These are phyloP conservation scores for Myriosclerotinia scirpicola DNA, from an alignment of 2,329 filamentous ascomycete genomes.

Conservation along the genomic window DNA sequence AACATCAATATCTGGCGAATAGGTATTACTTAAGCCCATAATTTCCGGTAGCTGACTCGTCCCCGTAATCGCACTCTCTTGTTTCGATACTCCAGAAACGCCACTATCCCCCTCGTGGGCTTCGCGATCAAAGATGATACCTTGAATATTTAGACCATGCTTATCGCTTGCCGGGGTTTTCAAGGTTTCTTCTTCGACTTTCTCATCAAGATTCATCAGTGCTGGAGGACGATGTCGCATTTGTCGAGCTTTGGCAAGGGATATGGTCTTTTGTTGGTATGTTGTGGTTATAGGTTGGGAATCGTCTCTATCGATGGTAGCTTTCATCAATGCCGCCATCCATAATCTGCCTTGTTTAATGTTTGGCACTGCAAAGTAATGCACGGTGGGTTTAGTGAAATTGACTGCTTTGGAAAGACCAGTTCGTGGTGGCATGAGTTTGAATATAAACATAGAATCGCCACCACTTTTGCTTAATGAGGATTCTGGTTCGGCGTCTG, in stretches of 20 bases:
- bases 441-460: slow-evolving; percentile 93
- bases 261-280: slow-evolving; percentile 97
- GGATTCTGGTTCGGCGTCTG: slow-evolving; percentile 44
- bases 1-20: slow-evolving; percentile 11
- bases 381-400: slow-evolving; percentile 95
- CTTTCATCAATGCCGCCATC: slow-evolving; percentile 99
- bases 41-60: slow-evolving; percentile 2
- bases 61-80: slow-evolving; percentile 26
- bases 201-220: slow-evolving; percentile 68
- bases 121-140: slow-evolving; percentile 40
- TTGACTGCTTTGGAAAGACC: slow-evolving; percentile 89
- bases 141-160: slow-evolving; percentile 39
- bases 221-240: slow-evolving; percentile 90
- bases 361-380: slow-evolving; percentile 96
- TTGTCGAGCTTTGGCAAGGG: slow-evolving; percentile 79
- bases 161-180: slow-evolving; percentile 39
- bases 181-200: slow-evolving; percentile 39
- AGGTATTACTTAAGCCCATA: slow-evolving; percentile 19
- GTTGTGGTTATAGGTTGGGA: slow-evolving; percentile 79
- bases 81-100: slow-evolving; percentile 39
- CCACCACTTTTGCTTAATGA: slow-evolving; percentile 44
- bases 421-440: slow-evolving; percentile 85
- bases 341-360: slow-evolving; percentile 84
- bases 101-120: slow-evolving; percentile 40
- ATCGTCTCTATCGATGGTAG: slow-evolving; percentile 92